Conservation (phyloP, 106 monocot genomes). For the Allium cepa region DNA sequence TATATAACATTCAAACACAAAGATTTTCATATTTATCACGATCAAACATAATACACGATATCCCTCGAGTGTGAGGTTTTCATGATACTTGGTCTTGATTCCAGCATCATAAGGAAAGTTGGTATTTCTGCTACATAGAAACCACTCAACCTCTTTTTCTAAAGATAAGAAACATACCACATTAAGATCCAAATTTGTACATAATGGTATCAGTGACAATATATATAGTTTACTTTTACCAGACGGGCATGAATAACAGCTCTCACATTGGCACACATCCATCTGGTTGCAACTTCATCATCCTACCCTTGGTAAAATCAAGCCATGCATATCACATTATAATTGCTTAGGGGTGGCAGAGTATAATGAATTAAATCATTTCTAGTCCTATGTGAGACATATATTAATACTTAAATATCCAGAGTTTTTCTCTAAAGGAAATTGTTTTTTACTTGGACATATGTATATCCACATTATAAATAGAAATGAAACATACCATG, state of each 20-base stretch:
- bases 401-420: not conserved
- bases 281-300: not conserved
- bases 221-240: no score
- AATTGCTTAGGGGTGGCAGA: not conserved
- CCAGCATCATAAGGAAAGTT: no score
- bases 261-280: not conserved
- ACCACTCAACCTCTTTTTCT: no score
- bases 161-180: no score
- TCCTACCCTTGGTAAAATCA: not conserved
- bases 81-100: no score
- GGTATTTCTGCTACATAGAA: no score
- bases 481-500: constrained; percentile 25
- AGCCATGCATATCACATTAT: not conserved
- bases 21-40: no score
- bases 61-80: no score
- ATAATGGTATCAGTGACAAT: no score
- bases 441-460: not conserved
- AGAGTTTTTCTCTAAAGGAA: not conserved
- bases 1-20: no score
- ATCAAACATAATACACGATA: no score
- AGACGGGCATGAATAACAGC: not conserved
- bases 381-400: not conserved
- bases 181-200: no score
- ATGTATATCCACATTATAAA: not conserved
- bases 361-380: not conserved